Conservation (phyloP, 1,284 basidiomycete genomes). For the Flammula alnicola region DNA sequence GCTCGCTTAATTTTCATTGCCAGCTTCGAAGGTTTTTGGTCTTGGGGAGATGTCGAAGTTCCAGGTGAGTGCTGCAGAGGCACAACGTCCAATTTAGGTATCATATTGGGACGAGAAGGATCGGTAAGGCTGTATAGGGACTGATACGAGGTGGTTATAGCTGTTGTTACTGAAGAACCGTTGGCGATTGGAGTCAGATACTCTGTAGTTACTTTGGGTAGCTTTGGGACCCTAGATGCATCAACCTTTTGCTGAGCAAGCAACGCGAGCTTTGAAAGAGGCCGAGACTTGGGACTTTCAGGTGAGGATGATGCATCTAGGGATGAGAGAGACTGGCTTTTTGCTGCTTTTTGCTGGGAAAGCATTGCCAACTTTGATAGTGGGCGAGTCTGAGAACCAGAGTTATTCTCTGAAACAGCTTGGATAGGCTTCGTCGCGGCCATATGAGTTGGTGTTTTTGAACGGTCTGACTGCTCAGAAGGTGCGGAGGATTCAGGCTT, state of each 20-base stretch:
- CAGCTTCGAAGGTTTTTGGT: conserved; percentile 63
- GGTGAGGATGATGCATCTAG: conserved; percentile 20
- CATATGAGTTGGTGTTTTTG: conserved; percentile 25
- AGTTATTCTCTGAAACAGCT: conserved; percentile 4
- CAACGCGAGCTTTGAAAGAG: conserved; percentile 71
- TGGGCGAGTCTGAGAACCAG: conserved; percentile 12
- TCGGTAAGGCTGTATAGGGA: conserved; percentile 60
- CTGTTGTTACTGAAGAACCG: conserved; percentile 74
- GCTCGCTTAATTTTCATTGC: conserved; percentile 69
- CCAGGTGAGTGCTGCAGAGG: conserved; percentile 34
- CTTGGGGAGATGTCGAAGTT: conserved; percentile 20
- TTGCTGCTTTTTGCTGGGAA: conserved; percentile 38
- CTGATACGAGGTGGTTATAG: conserved; percentile 79
- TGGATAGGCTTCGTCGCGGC: conserved; percentile 1
- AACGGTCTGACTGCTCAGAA: conserved; percentile 18
- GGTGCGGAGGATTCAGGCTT: conserved; percentile 7
- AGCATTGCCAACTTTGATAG: conserved; percentile 43
- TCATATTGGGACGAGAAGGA: conserved; percentile 40
- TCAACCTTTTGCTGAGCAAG: conserved; percentile 65
- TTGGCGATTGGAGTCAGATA: conserved; percentile 77
- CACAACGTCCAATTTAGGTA: conserved; percentile 45
- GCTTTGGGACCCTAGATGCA: conserved; percentile 47
- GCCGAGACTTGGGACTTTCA: conserved; percentile 27
- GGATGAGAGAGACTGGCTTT: conserved; percentile 15
- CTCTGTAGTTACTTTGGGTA: conserved; percentile 56